A percentile compares a stretch with the other conserved stretches of the same genome.
Evolutionary conservation across 805 yeast genomes (phyloP).

Genomic region (Martiniozyma abietophila): DNA sequence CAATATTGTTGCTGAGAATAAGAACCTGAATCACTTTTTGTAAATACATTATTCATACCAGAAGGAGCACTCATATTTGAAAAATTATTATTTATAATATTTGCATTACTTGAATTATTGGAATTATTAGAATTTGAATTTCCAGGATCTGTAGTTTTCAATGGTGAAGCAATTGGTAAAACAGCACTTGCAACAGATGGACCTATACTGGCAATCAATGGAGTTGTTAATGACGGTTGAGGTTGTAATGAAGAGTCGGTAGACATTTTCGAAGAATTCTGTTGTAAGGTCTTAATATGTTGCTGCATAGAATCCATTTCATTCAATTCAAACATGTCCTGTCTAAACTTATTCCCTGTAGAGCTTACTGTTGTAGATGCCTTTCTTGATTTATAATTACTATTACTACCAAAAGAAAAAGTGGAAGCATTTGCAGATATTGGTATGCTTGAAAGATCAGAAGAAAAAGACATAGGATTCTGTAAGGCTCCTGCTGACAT

Average conservation of each 20-base stretch:
- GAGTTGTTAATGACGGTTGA: slow-evolving; percentile 26
- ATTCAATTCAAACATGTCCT: slow-evolving; percentile 10
- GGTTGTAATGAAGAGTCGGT: slow-evolving; percentile 4
- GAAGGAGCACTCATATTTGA: no score
- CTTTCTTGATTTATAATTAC: no score
- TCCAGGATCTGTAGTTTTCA: slow-evolving; percentile 10
- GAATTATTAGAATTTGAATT: slow-evolving; percentile 4
- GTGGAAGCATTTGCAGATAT: no score
- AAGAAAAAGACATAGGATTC: neutral
- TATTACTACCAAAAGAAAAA: no score
- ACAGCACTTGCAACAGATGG: slow-evolving; percentile 28
- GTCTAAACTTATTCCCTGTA: slow-evolving; percentile 8
- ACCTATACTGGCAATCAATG: slow-evolving; percentile 28
- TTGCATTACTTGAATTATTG: no score
- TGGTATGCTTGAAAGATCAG: no score
- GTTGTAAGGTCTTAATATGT: slow-evolving; percentile 15
- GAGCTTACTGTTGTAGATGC: no score
- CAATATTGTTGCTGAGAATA: no score
- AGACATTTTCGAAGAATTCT: slow-evolving; percentile 5
- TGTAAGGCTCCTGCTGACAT: slow-evolving; percentile 8
- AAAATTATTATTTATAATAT: no score
- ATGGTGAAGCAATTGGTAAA: slow-evolving; percentile 24
- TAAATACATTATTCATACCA: no score
- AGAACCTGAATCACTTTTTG: no score
- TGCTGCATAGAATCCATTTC: slow-evolving; percentile 17